A percentile compares a stretch with the other conserved stretches of the same genome.
Evolutionary conservation across 345 rosid species (phyloP).

Genomic region (Citrus cavaleriei): DNA sequence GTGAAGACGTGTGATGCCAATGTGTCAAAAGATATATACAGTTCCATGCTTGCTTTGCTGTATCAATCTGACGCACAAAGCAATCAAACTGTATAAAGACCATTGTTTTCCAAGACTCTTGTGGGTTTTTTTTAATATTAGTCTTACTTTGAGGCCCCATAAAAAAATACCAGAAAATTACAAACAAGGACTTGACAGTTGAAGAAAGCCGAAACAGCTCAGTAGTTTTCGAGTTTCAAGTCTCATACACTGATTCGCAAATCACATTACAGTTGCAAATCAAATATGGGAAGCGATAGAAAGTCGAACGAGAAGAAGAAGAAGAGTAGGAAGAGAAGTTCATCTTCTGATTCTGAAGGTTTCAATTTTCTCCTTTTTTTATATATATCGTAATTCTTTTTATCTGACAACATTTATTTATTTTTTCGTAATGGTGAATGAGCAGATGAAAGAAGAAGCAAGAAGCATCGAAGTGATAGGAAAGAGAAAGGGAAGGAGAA

Average conservation of each 20-base stretch:
- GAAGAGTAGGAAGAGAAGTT: conserved; percentile 47
- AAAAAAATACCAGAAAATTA: background rate
- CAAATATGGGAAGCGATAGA: conserved; percentile 58
- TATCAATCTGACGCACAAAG: too few relatives aligned
- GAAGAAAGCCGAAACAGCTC: background rate
- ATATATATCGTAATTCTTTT: background rate
- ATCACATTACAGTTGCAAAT: background rate
- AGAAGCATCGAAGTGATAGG: conserved; percentile 49
- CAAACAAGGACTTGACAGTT: background rate
- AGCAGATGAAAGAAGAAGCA: conserved; percentile 53
- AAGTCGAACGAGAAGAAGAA: conserved; percentile 52
- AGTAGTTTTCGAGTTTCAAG: background rate
- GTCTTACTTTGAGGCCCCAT: background rate
- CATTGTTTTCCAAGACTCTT: too few relatives aligned
- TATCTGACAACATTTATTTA: background rate
- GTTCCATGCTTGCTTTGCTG: background rate
- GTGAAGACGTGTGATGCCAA: too few relatives aligned
- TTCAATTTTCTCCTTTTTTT: background rate
- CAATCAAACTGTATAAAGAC: too few relatives aligned
- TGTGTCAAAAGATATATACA: too few relatives aligned
- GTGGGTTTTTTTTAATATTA: background rate
- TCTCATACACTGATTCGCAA: background rate
- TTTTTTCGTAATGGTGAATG: background rate
- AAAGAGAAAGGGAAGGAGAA: conserved; percentile 36
- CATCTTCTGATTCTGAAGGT: conserved; percentile 40